phyloP scores from a whole-genome alignment of 78 protist species.

The Salpingoeca rosetta region DNA sequence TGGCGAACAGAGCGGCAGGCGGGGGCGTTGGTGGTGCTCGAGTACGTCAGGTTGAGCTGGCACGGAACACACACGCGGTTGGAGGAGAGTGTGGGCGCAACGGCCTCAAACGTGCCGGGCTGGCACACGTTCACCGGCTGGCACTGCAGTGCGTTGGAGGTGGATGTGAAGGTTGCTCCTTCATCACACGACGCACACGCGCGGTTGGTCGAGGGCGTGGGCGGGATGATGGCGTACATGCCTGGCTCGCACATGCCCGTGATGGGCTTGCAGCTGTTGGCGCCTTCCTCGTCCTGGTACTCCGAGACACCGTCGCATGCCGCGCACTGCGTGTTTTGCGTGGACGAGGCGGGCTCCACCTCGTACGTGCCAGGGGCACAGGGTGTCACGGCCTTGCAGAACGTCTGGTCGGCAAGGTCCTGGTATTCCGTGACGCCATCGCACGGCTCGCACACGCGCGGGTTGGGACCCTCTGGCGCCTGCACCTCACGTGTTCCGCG shows the following conservation, averaged over 20 bases:
- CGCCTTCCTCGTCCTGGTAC: not conserved
- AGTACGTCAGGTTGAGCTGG: too few relatives aligned
- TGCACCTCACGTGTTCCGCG: not conserved
- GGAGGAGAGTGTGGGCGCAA: not conserved
- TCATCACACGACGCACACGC: not conserved
- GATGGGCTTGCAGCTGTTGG: not conserved
- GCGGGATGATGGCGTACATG: not conserved
- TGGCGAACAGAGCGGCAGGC: too few relatives aligned
- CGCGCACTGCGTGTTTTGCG: not conserved
- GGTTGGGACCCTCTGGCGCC: not conserved
- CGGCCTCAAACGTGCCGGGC: not conserved
- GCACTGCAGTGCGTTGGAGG: not conserved
- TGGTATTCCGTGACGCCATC: not conserved
- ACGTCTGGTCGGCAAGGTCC: not conserved
- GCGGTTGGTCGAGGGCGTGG: not conserved
- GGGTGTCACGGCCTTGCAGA: not conserved
- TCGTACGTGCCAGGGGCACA: not conserved
- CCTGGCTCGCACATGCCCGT: not conserved
- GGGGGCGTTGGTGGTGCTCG: too few relatives aligned
- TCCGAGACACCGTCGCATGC: not conserved
- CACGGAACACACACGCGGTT: not conserved
- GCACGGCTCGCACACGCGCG: not conserved
- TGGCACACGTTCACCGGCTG: not conserved
- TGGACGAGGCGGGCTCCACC: not conserved
- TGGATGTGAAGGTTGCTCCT: not conserved